These are phyloP conservation scores for Casuarina cunninghamiana DNA, from an alignment of 306 rosid genomes.

Conservation along the genomic window DNA sequence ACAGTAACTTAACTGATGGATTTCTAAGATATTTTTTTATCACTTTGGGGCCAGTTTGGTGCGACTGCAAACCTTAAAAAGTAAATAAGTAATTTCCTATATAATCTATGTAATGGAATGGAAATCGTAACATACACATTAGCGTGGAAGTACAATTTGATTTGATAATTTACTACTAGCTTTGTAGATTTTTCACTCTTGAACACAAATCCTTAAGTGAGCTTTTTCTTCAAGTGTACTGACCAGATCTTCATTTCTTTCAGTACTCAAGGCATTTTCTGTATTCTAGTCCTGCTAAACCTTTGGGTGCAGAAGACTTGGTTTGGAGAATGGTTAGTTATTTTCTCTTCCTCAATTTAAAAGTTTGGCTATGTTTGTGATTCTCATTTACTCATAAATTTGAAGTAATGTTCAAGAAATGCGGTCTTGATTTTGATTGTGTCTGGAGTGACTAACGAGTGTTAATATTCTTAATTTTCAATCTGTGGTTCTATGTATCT, in stretches of 20 bases:
- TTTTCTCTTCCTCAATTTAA: conserved; percentile 10
- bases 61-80: too few species aligned
- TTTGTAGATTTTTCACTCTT: background rate
- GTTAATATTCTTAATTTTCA: background rate
- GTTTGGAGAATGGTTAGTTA: conserved; percentile 90
- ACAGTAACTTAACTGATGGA: too few species aligned
- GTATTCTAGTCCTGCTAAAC: conserved; percentile 88
- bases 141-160: background rate
- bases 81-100: too few species aligned
- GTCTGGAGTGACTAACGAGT: background rate
- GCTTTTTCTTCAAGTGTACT: conserved; percentile 11
- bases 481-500: background rate
- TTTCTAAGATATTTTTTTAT: too few species aligned
- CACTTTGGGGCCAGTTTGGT: too few species aligned
- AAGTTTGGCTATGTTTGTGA: background rate
- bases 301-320: conserved; percentile 95
- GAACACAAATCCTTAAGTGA: background rate
- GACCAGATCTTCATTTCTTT: conserved; percentile 18
- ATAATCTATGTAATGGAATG: background rate
- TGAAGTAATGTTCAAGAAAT: background rate
- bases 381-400: background rate
- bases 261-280: conserved; percentile 89
- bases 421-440: background rate
- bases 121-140: background rate
- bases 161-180: background rate